phyloP scores from a whole-genome alignment of 2,329 filamentous ascomycete genomes.

The Plectosphaerella plurivora region DNA sequence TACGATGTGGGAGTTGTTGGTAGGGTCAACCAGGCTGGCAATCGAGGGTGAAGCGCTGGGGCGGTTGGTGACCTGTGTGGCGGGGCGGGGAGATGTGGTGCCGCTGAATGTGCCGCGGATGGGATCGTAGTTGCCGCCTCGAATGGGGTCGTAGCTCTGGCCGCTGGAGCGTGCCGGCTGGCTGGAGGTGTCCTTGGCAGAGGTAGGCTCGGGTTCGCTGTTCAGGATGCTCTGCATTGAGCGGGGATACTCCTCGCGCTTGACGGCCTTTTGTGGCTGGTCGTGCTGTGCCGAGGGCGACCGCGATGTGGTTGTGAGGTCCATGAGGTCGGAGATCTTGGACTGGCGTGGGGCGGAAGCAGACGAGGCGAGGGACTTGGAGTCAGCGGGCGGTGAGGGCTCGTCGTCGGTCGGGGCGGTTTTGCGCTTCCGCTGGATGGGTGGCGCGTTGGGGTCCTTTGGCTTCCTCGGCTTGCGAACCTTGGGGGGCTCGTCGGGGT shows the following conservation, averaged over 20 bases:
- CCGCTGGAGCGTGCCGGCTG: conserved; percentile 60
- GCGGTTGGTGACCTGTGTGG: conserved; percentile 47
- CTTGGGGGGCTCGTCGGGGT: conserved; percentile 40
- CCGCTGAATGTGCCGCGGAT: conserved; percentile 40
- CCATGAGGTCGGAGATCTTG: conserved; percentile 34
- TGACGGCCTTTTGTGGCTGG: conserved; percentile 39
- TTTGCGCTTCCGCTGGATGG: conserved; percentile 52
- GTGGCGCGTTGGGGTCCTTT: conserved; percentile 53
- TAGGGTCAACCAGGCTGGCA: conserved; percentile 77
- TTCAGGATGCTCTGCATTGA: conserved; percentile 56
- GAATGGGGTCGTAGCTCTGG: conserved; percentile 85
- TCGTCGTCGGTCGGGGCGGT: conserved; percentile 32
- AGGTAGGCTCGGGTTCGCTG: conserved; percentile 39
- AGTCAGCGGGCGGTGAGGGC: conserved; percentile 25
- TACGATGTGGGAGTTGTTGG: conserved; percentile 26
- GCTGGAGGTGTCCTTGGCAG: conserved; percentile 33
- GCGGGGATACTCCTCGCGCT: conserved; percentile 45
- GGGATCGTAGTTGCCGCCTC: conserved; percentile 70
- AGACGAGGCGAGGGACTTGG: conserved; percentile 26
- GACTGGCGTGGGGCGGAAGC: conserved; percentile 26
- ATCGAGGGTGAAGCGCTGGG: conserved; percentile 91
- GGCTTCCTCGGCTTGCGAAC: conserved; percentile 51
- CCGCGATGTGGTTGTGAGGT: conserved; percentile 8
- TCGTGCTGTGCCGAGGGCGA: conserved; percentile 21
- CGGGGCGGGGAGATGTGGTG: conserved; percentile 44